Evolutionary conservation across 2,329 filamentous ascomycete genomes (phyloP).

Genomic region (Talaromyces sp.): DNA sequence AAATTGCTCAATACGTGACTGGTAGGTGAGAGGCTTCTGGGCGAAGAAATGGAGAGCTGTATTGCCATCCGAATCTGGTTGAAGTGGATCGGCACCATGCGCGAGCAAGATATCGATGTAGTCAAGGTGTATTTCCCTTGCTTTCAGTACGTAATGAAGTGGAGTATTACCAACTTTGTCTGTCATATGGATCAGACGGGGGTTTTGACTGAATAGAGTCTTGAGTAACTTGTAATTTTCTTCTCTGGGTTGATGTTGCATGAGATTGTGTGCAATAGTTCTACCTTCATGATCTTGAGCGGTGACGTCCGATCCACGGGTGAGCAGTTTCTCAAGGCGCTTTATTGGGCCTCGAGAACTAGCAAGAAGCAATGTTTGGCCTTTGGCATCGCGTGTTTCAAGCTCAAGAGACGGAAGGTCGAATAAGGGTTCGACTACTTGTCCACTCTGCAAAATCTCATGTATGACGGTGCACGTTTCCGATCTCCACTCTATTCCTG

Average conservation of each 20-base stretch:
- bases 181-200: not conserved
- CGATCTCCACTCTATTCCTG: not conserved
- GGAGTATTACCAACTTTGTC: constrained; percentile 16
- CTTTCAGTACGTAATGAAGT: constrained; percentile 11
- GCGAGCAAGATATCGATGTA: constrained; percentile 3
- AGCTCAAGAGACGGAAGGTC: constrained; percentile 5
- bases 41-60: constrained; percentile 13
- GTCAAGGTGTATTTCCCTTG: not conserved
- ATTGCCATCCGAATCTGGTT: constrained; percentile 18
- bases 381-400: constrained; percentile 8
- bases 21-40: not conserved
- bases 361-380: constrained; percentile 15
- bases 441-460: not conserved
- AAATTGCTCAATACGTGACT: constrained; percentile 9
- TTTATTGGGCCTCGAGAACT: constrained; percentile 2
- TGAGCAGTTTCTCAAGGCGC: constrained; percentile 16
- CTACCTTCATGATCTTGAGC: constrained; percentile 20
- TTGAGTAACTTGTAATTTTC: not conserved
- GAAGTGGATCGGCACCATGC: constrained; percentile 12
- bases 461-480: constrained; percentile 9
- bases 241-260: not conserved
- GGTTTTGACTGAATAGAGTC: not conserved
- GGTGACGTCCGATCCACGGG: constrained; percentile 19
- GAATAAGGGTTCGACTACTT: not conserved
- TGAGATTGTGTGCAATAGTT: constrained; percentile 19